Conservation (phyloP, 208 protist species). For the Crithidia sp. region DNA sequence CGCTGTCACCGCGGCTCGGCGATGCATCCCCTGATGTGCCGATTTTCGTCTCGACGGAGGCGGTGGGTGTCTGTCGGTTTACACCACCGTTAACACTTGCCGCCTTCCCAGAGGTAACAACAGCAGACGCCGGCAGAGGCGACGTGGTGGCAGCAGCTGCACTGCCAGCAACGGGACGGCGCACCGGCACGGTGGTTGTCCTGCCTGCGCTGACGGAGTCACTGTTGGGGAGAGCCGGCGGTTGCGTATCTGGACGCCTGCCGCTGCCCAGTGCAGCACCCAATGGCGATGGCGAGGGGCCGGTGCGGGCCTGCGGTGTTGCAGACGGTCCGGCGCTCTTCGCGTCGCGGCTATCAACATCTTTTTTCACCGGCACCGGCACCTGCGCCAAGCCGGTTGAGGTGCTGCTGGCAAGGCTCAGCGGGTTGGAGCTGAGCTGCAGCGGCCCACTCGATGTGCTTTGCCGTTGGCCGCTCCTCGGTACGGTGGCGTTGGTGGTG, state of each 20-base stretch:
- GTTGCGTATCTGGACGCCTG: neutral
- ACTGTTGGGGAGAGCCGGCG: neutral
- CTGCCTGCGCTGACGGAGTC: too few species aligned
- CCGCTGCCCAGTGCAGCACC: neutral
- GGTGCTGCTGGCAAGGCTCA: conserved; percentile 14
- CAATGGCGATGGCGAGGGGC: neutral
- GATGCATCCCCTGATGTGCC: neutral
- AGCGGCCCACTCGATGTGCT: neutral
- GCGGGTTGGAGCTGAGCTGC: conserved; percentile 15
- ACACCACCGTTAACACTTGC: neutral
- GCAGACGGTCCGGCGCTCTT: neutral
- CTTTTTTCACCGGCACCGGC: neutral
- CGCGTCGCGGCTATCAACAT: neutral
- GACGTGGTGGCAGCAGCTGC: too few species aligned
- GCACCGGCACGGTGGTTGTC: too few species aligned
- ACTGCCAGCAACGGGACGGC: too few species aligned
- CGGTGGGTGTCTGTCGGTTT: neutral
- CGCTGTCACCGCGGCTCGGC: neutral
- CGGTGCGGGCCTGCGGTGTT: neutral
- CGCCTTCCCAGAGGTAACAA: too few species aligned
- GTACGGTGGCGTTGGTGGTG: neutral
- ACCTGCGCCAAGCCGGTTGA: conserved; percentile 2
- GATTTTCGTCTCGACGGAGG: neutral
- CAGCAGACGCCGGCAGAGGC: too few species aligned
- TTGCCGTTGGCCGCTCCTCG: neutral